Evolutionary conservation across 2,329 filamentous ascomycete genomes (phyloP), one percentile per base, ranked within the genome.

Genomic region (Diaporthe ampelina): DNA sequence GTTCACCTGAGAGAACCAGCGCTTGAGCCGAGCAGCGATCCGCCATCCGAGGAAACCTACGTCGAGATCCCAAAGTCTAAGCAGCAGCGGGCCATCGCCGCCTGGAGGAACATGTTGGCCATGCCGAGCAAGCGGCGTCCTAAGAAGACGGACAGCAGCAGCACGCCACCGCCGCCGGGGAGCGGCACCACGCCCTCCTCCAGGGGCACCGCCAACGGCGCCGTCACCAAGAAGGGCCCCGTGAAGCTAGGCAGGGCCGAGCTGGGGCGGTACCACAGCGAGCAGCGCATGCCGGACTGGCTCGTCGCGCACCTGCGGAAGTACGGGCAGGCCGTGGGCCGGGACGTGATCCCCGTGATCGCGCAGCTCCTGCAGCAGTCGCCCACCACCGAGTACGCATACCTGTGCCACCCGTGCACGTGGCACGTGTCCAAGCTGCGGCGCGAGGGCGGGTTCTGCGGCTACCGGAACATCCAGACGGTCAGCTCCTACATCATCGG

Each of bases 401-500:
- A 95, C 79, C 86, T 98, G 45, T 98, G 95, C 81, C 91, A 95
- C 79, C 89, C 93, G 1, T 87, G 88, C 63, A 93, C 95, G 0
- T 88, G 91, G 65, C 95, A 98, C 79, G 88, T 98, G 35, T 94
- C 94, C 69, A 97, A 97, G 79, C 87, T 97, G 70, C 89, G 88
- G n/a, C 88, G 86, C 75, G 95, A 98, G 84, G 95, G 95, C 29
- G 94, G 95, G 8, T 98, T 98, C 81, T 98, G 96, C 81, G 96
- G 96, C 4, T 98, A 98, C 81, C 90, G 96, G 54, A 98, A 97
- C 80, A 97, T 98, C 43, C 97, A 98, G 81, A 97, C 97, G 92
- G 83, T 98, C 78, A 86, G 93, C 19, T 96, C 95, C 0, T 95
- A 94, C 81, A 90, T 98, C 26, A 90, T 92, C 74, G 89, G 88